phyloP scores from a whole-genome alignment of 345 rosid genomes.

The Rhodamnia argentea region DNA sequence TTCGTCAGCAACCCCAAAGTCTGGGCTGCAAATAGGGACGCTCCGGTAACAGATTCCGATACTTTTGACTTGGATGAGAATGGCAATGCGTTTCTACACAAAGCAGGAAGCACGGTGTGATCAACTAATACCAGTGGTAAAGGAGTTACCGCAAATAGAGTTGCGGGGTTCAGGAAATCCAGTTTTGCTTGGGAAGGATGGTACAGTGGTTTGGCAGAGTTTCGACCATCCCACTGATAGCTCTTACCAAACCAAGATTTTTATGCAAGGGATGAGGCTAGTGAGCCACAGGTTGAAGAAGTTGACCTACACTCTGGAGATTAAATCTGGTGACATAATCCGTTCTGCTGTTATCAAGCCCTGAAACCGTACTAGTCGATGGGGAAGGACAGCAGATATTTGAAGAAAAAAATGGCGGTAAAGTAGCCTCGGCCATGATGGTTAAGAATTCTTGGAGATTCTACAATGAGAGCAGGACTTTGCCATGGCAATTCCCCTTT shows the following conservation, averaged over 20 bases:
- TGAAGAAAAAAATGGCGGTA: conserved; percentile 36
- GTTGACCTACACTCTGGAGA: conserved; percentile 58
- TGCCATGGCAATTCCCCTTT: conserved; percentile 47
- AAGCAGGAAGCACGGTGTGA: conserved; percentile 38
- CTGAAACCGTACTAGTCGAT: conserved; percentile 79
- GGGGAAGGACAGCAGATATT: conserved; percentile 24
- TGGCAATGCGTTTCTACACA: conserved; percentile 46
- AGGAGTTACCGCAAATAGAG: conserved; percentile 57
- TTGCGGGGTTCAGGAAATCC: conserved; percentile 72
- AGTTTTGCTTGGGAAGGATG: conserved; percentile 38
- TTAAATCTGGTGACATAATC: conserved; percentile 62
- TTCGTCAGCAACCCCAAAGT: conserved; percentile 14
- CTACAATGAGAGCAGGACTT: conserved; percentile 34
- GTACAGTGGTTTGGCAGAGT: conserved; percentile 58
- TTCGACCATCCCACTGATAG: conserved; percentile 67
- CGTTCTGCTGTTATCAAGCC: conserved; percentile 47
- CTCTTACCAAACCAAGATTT: conserved; percentile 55
- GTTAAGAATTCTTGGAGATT: conserved; percentile 68
- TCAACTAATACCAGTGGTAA: conserved; percentile 25
- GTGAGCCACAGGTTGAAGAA: conserved; percentile 38
- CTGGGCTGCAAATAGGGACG: conserved; percentile 72
- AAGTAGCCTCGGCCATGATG: conserved; percentile 32
- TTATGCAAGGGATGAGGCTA: conserved; percentile 59
- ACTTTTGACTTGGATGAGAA: conserved; percentile 31
- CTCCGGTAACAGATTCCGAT: conserved; percentile 53